phyloP scores from a whole-genome alignment of 1,139 yeast genomes.

The Debaryomyces udenii region DNA sequence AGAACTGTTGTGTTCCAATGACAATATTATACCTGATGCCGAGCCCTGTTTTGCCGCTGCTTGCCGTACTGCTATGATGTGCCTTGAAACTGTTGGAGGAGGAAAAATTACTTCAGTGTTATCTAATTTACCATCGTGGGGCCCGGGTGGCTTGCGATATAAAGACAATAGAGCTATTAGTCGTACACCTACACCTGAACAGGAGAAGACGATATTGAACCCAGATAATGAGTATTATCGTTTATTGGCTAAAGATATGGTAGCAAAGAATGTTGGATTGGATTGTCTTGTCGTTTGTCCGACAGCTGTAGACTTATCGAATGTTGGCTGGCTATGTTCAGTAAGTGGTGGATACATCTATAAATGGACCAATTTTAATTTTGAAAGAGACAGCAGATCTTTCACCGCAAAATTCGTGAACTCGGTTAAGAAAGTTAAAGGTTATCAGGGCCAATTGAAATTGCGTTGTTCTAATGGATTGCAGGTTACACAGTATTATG shows the following conservation, averaged over 20 bases:
- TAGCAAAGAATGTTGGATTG: constrained; percentile 66
- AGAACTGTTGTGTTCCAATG: constrained; percentile 46
- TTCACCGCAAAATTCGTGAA: constrained; percentile 62
- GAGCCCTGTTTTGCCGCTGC: constrained; percentile 87
- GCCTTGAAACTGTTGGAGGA: constrained; percentile 68
- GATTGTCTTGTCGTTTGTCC: constrained; percentile 75
- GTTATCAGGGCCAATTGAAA: constrained; percentile 82
- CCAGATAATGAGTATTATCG: constrained; percentile 68
- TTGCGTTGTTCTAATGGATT: constrained; percentile 89
- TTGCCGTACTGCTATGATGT: constrained; percentile 64
- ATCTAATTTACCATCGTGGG: constrained; percentile 75
- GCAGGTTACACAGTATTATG: constrained; percentile 79
- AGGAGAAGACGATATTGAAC: constrained; percentile 56
- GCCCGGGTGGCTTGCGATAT: constrained; percentile 74
- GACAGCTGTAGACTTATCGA: constrained; percentile 72
- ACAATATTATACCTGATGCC: constrained; percentile 48
- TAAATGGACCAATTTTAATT: constrained; percentile 68
- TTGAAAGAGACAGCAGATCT: constrained; percentile 70
- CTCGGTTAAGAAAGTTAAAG: constrained; percentile 51
- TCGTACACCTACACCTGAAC: constrained; percentile 48
- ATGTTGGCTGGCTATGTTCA: constrained; percentile 66
- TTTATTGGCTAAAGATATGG: constrained; percentile 59
- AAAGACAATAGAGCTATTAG: constrained; percentile 49
- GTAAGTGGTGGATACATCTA: constrained; percentile 74
- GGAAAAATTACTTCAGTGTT: constrained; percentile 79